Conservation (phyloP, 305 asterid species). For the Lippia alba region DNA sequence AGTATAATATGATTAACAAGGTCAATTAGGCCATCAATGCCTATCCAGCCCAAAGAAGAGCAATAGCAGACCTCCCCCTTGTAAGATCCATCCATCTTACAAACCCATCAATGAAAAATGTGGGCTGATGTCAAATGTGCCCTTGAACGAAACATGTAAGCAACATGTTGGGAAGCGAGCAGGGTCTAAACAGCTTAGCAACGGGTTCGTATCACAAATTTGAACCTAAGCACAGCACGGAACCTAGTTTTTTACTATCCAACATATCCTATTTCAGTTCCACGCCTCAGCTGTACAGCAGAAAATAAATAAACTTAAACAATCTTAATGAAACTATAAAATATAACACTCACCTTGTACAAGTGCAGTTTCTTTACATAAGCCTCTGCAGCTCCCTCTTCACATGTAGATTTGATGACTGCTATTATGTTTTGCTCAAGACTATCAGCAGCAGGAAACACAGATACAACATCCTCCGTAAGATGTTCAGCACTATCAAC, state of each 20-base stretch:
- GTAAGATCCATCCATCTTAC: neutral
- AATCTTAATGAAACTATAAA: slow-evolving; percentile 2
- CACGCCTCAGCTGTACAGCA: slow-evolving; percentile 8
- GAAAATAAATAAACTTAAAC: slow-evolving; percentile 11
- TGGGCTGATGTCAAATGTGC: neutral
- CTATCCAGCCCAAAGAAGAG: no score
- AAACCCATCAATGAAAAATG: neutral
- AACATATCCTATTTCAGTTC: neutral
- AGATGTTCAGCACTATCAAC: slow-evolving; percentile 89
- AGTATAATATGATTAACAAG: neutral
- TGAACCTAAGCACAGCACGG: neutral
- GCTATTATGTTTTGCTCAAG: slow-evolving; percentile 76
- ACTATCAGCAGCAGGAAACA: slow-evolving; percentile 92
- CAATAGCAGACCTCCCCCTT: neutral
- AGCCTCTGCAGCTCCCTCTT: slow-evolving; percentile 81
- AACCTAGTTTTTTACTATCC: neutral
- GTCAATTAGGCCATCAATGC: neutral
- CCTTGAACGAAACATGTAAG: neutral
- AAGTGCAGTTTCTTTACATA: slow-evolving; percentile 70
- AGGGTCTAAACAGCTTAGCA: neutral
- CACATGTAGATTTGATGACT: slow-evolving; percentile 70
- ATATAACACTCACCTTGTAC: slow-evolving; percentile 69
- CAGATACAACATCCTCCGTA: slow-evolving; percentile 91
- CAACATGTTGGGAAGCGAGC: neutral
- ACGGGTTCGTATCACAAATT: neutral